Evolutionary conservation across 2,329 filamentous ascomycete species (phyloP), one percentile per base, ranked within the genome.

Genomic region (Fusarium ambrosium): DNA sequence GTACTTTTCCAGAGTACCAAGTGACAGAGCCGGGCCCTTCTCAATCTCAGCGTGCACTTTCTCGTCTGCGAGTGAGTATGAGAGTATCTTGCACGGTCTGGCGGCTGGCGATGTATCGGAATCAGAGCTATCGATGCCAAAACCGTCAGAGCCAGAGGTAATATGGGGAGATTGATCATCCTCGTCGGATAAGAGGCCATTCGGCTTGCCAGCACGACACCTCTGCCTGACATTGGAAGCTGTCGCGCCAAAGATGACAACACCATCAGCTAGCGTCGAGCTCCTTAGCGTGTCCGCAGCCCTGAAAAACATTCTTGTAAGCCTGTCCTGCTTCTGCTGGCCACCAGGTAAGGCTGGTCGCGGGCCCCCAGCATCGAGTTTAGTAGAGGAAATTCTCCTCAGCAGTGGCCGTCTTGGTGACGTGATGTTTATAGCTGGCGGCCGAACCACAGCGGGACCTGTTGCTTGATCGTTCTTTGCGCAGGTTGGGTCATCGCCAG

Each of bases 231-330:
- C 41, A 4, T 51, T 73, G 24, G 70, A 69, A 2, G 80, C 73
- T 2, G 81, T 79, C 5, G 80, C 78, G 3, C 79, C 81, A 24
- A 81, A 80, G 14, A 82, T 62, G 8, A 79, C 79, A 6, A 80
- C 81, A 0, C 80, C 80, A 29, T 82, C 80, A 0, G 81, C 81
- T 11, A 80, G 68, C 0, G 81, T 81, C 0, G 80, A 78, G 20
- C 76, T 73, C 20, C 80, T 80, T 6, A 82, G 60, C 0, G 80
- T 77, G 4, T 80, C 77, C 13, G 80, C 77, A 8, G 80, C 80
- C 4, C 76, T 74, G 6, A 78, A 73, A 36, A 76, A 81, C 72
- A 81, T 76, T 4, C 66, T 76, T 3, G 76, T 76, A 5, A 81
- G 45, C 2, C 76, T 65, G 9, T 80, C 77, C 4, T 60, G 64